Conservation (phyloP, 306 rosid species). For the Cicer cuneatum region DNA sequence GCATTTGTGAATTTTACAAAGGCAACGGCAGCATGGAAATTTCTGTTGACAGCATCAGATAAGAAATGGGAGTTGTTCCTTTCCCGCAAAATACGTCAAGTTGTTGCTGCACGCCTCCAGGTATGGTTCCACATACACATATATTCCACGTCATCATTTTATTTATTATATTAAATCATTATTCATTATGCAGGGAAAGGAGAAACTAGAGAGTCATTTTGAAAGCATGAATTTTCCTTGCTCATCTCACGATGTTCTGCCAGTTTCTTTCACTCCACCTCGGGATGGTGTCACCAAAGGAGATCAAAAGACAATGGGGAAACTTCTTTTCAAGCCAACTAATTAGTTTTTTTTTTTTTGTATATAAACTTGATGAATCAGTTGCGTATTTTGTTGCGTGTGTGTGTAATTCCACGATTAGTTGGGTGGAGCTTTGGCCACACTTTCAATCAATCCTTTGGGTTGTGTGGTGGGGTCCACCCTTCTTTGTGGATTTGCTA, state of each 20-base stretch:
- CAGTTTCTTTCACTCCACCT: constrained; percentile 58
- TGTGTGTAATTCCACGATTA: not conserved
- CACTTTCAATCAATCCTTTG: constrained; percentile 6
- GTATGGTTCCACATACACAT: constrained; percentile 30
- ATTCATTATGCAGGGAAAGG: constrained; percentile 54
- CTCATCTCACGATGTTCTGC: constrained; percentile 52
- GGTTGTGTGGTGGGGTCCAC: constrained; percentile 73
- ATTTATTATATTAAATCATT: not conserved
- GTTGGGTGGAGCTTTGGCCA: constrained; percentile 76
- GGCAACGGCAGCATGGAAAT: constrained; percentile 57
- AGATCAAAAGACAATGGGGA: constrained; percentile 43
- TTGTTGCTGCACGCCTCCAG: constrained; percentile 62
- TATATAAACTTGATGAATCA: not conserved
- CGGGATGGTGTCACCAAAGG: constrained; percentile 53
- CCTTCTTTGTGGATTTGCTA: constrained; percentile 39
- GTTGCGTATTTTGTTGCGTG: not conserved
- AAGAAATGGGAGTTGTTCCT: constrained; percentile 56
- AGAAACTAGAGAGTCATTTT: constrained; percentile 48
- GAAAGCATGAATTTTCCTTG: constrained; percentile 52
- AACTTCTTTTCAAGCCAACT: not conserved
- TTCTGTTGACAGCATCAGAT: constrained; percentile 31
- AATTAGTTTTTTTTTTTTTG: not conserved
- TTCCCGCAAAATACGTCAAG: constrained; percentile 57
- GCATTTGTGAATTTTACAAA: constrained; percentile 74
- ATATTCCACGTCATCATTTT: too few species aligned